Percentiles rank a stretch among this genome's conserved stretches.
These are phyloP conservation scores for Aspergillus sp. DNA, from an alignment of 2,329 filamentous ascomycete species.

Conservation along the genomic window DNA sequence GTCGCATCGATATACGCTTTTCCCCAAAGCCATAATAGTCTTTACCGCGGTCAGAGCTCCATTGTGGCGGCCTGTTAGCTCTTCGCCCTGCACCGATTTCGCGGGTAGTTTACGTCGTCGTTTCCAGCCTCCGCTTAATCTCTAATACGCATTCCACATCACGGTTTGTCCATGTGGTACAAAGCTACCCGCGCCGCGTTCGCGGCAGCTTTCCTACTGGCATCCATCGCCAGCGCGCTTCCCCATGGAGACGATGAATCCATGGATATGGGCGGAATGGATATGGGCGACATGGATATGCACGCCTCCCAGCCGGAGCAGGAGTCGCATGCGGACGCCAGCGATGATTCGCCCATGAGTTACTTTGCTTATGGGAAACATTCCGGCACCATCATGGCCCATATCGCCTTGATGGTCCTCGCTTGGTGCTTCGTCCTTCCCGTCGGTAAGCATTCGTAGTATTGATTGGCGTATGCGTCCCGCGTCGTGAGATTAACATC, in stretches of 20 bases:
- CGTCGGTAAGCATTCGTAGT: conserved; percentile 54
- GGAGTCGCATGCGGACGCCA: conserved; percentile 15
- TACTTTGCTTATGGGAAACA: conserved; percentile 45
- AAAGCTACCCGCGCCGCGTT: conserved; percentile 25
- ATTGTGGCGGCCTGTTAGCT: neutral
- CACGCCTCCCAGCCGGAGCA: conserved; percentile 15
- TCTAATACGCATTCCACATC: conserved; percentile 1
- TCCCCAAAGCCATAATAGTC: no score
- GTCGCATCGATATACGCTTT: neutral
- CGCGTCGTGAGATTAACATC: conserved; percentile 5
- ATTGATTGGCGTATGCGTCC: neutral
- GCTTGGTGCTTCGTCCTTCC: conserved; percentile 74
- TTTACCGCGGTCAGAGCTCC: neutral
- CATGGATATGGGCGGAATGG: conserved; percentile 23
- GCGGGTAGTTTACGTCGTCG: neutral
- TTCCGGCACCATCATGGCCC: conserved; percentile 58
- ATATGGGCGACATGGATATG: conserved; percentile 26
- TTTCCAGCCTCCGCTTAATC: neutral
- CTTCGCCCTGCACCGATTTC: neutral
- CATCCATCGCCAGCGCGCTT: conserved; percentile 29
- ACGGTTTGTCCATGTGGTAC: conserved; percentile 22
- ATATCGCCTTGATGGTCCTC: conserved; percentile 68
- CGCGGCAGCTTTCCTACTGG: conserved; percentile 29
- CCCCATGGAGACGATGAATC: conserved; percentile 35
- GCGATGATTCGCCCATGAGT: conserved; percentile 37